phyloP scores from a whole-genome alignment of 1,139 yeast genomes.

The Torulaspora globosa region DNA sequence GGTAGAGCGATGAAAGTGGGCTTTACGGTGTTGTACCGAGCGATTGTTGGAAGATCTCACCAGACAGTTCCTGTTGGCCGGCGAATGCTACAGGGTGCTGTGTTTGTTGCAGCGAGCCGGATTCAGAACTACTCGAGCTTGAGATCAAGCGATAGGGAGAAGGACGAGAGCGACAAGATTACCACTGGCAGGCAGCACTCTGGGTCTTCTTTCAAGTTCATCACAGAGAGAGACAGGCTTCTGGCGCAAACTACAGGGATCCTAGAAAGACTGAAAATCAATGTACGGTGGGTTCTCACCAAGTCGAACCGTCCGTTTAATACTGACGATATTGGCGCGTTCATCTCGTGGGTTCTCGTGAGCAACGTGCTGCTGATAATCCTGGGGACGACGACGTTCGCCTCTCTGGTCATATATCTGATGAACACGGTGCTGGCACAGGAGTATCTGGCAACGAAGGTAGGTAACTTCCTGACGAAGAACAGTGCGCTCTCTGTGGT shows the following conservation, averaged over 20 bases:
- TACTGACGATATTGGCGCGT: conserved; percentile 83
- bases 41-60: not conserved
- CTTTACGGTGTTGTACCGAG: conserved; percentile 4
- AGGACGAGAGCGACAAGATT: not conserved
- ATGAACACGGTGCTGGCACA: conserved; percentile 86
- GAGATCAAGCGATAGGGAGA: not conserved
- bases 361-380: conserved; percentile 77
- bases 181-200: not conserved
- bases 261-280: conserved; percentile 41
- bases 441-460: conserved; percentile 73
- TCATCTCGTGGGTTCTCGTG: conserved; percentile 85
- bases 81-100: not conserved
- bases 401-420: conserved; percentile 71
- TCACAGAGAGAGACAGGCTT: conserved; percentile 28
- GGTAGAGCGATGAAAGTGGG: conserved; percentile 4
- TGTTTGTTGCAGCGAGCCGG: not conserved
- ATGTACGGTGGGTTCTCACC: conserved; percentile 68
- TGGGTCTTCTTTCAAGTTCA: conserved; percentile 14
- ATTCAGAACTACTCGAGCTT: not conserved
- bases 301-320: conserved; percentile 68
- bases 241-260: conserved; percentile 29
- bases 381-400: conserved; percentile 85
- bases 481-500: conserved; percentile 84
- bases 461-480: conserved; percentile 79
- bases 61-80: not conserved